These are phyloP conservation scores for Rhynchosporium agropyri DNA, from an alignment of 2,329 filamentous ascomycete genomes.

Conservation along the genomic window DNA sequence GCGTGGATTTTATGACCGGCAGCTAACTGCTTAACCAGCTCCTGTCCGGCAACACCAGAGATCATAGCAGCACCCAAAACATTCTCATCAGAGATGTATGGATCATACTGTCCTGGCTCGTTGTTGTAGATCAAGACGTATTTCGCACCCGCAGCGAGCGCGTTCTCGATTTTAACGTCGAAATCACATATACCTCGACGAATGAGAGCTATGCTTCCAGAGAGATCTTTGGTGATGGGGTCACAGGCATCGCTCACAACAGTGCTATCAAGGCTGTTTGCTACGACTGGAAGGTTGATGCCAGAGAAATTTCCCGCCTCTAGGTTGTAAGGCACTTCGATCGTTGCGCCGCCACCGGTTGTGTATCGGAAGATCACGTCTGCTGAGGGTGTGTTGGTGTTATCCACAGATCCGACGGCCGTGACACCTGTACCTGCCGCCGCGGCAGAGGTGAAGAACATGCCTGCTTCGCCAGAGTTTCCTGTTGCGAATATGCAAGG, in stretches of 20 bases:
- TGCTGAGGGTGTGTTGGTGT: constrained; percentile 7
- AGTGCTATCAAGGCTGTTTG: constrained; percentile 11
- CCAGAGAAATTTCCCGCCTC: constrained; percentile 10
- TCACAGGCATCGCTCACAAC: constrained; percentile 17
- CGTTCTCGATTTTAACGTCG: constrained; percentile 8
- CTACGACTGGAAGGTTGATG: constrained; percentile 2
- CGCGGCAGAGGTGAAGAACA: constrained; percentile 4
- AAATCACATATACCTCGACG: constrained; percentile 22
- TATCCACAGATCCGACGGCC: constrained; percentile 11
- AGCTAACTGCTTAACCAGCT: constrained; percentile 1
- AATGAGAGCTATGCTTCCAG: constrained; percentile 19
- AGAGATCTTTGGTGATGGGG: not conserved
- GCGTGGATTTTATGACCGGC: constrained; percentile 2
- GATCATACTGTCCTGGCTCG: not conserved
- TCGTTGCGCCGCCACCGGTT: not conserved
- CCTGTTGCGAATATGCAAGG: constrained; percentile 16
- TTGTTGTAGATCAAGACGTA: constrained; percentile 20
- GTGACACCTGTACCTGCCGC: constrained; percentile 13
- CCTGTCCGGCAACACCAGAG: constrained; percentile 2
- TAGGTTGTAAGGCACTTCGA: constrained; percentile 3
- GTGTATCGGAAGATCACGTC: not conserved
- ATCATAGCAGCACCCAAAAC: constrained; percentile 15
- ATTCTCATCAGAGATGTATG: not conserved
- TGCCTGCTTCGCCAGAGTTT: constrained; percentile 10
- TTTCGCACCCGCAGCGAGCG: not conserved